Percentiles rank a stretch among this genome's conserved stretches.
These are phyloP conservation scores for Nakazawaea laoshanensis DNA, from an alignment of 805 yeast genomes.

Conservation along the genomic window DNA sequence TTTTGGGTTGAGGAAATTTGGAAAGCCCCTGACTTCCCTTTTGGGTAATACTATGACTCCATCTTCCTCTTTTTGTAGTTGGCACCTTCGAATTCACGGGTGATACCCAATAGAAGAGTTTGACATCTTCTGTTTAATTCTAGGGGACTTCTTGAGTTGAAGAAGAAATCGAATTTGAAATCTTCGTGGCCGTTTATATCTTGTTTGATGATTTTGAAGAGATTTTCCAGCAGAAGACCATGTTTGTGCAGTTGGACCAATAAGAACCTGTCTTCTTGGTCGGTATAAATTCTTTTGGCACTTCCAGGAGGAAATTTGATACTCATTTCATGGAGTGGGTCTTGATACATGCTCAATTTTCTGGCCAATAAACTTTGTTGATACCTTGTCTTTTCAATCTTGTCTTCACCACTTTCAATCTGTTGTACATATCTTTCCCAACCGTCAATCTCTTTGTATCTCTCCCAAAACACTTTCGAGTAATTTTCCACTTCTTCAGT, in stretches of 20 bases:
- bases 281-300: constrained; percentile 65
- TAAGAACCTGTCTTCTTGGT: constrained; percentile 62
- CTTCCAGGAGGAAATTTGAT: constrained; percentile 80
- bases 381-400: constrained; percentile 40
- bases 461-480: constrained; percentile 54
- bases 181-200: constrained; percentile 52
- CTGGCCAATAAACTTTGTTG: constrained; percentile 48
- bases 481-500: constrained; percentile 53
- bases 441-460: constrained; percentile 55
- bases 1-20: not conserved
- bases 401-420: constrained; percentile 68
- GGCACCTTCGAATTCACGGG: constrained; percentile 63
- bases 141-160: constrained; percentile 61
- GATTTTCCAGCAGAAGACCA: constrained; percentile 52
- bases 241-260: constrained; percentile 51
- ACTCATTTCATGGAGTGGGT: constrained; percentile 53
- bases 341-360: constrained; percentile 45
- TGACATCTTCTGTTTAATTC: constrained; percentile 65
- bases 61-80: constrained; percentile 42
- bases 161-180: constrained; percentile 68
- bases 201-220: constrained; percentile 57
- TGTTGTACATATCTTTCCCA: constrained; percentile 63
- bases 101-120: constrained; percentile 57
- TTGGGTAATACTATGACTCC: constrained; percentile 1
- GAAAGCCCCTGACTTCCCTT: not conserved